Evolutionary conservation across 2,329 filamentous ascomycete genomes (phyloP).

Genomic region (Sporothrix brasiliensis): DNA sequence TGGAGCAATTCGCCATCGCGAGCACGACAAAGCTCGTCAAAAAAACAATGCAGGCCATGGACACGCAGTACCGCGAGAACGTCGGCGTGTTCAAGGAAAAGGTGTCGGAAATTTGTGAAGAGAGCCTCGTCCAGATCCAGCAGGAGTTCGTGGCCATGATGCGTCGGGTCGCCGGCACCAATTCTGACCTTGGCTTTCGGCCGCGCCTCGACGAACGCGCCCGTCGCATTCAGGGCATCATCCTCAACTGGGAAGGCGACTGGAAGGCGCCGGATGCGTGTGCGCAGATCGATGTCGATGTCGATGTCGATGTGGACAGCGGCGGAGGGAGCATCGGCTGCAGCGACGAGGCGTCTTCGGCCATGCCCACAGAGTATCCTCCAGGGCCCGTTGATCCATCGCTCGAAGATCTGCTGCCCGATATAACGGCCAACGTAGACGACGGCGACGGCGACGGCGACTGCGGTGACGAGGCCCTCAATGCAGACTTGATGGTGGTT

Average conservation of each 20-base stretch:
- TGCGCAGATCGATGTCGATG: not conserved
- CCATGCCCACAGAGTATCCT: slow-evolving; percentile 23
- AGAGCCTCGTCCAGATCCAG: not conserved
- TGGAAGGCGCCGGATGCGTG: slow-evolving; percentile 19
- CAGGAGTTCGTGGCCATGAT: slow-evolving; percentile 14
- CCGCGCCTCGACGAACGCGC: not conserved
- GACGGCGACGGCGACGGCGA: not conserved
- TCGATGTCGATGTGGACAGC: not conserved
- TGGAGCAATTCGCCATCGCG: not conserved
- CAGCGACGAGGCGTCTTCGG: not conserved
- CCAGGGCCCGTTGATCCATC: not conserved
- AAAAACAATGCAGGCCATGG: slow-evolving; percentile 22
- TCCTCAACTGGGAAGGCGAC: slow-evolving; percentile 22
- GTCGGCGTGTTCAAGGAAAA: not conserved
- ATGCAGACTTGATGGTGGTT: not conserved
- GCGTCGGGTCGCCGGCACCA: not conserved
- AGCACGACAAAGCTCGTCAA: slow-evolving; percentile 22
- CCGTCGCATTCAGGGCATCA: not conserved
- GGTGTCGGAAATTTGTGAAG: not conserved
- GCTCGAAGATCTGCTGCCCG: slow-evolving; percentile 11
- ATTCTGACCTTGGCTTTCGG: not conserved
- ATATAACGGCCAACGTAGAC: not conserved
- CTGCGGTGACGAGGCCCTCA: not conserved
- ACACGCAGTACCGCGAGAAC: not conserved
- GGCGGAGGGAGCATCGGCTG: not conserved